Conservation (phyloP, 2,329 filamentous ascomycete species). For the Cladophialophora immunda region DNA sequence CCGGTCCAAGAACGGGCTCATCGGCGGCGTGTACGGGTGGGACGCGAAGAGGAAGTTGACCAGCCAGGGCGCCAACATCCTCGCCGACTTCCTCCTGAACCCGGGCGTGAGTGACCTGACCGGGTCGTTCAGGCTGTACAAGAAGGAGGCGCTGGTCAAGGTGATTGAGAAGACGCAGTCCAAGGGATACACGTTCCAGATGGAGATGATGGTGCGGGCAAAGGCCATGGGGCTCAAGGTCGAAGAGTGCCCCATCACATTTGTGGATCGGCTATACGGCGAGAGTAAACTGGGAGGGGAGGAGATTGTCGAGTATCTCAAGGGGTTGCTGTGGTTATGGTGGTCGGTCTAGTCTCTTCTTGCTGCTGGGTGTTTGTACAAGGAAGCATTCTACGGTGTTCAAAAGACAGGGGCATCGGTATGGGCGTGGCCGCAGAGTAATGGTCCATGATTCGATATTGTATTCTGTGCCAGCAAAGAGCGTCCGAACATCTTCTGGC, state of each 20-base stretch:
- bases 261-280: constrained; percentile 94
- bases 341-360: constrained; percentile 68
- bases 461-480: background rate
- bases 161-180: constrained; percentile 91
- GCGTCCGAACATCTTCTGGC: background rate
- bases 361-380: background rate
- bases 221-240: constrained; percentile 96
- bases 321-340: constrained; percentile 81
- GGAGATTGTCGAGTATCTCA: constrained; percentile 96
- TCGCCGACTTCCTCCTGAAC: constrained; percentile 91
- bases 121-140: constrained; percentile 93
- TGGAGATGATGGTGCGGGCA: constrained; percentile 98
- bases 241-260: constrained; percentile 93
- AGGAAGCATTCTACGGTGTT: constrained; percentile 17
- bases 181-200: constrained; percentile 99
- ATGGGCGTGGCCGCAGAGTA: background rate
- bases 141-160: constrained; percentile 86
- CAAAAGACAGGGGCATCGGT: background rate
- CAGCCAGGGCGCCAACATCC: constrained; percentile 87
- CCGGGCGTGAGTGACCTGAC: constrained; percentile 96
- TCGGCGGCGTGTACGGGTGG: constrained; percentile 92
- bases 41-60: constrained; percentile 83
- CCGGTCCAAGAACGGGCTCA: constrained; percentile 68
- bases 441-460: background rate
- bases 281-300: constrained; percentile 93